phyloP scores from a whole-genome alignment of 495 filamentous ascomycete species.

The Trichoderma gamsii region DNA sequence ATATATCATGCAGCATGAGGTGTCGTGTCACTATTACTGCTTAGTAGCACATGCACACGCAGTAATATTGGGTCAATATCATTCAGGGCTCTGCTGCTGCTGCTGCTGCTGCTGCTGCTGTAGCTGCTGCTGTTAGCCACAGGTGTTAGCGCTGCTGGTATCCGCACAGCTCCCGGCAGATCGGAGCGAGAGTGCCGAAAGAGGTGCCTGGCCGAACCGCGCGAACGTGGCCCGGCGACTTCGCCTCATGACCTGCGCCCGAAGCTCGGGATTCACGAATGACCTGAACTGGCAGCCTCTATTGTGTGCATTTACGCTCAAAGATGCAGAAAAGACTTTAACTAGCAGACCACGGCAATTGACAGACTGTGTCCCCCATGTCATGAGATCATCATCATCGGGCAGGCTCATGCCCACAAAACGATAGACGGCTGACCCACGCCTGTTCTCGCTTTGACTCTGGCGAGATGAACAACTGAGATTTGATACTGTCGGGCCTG shows the following conservation, averaged over 20 bases:
- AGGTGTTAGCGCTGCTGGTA: too few relatives aligned
- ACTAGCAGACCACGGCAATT: too few relatives aligned
- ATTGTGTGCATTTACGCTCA: not conserved
- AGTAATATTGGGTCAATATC: too few relatives aligned
- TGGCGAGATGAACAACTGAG: not conserved
- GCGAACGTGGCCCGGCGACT: not conserved
- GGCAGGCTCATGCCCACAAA: constrained; percentile 9
- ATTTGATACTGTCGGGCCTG: not conserved
- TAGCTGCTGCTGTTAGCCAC: too few relatives aligned
- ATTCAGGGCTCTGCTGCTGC: too few relatives aligned
- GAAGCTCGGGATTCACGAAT: not conserved
- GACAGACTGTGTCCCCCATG: not conserved
- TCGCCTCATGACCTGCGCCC: constrained; percentile 1
- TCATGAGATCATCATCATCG: not conserved
- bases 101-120: too few relatives aligned
- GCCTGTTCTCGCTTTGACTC: not conserved
- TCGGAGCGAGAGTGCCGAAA: constrained; percentile 10
- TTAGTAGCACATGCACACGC: too few relatives aligned
- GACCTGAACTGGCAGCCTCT: not conserved
- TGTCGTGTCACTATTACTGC: too few relatives aligned
- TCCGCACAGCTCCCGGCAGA: constrained; percentile 3
- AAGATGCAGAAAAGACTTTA: not conserved
- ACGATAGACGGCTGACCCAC: constrained; percentile 12
- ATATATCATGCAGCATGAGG: too few relatives aligned
- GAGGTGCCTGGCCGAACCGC: not conserved